These are phyloP conservation scores for Trichosanthes truncata DNA, from an alignment of 306 rosid species.

Conservation along the genomic window DNA sequence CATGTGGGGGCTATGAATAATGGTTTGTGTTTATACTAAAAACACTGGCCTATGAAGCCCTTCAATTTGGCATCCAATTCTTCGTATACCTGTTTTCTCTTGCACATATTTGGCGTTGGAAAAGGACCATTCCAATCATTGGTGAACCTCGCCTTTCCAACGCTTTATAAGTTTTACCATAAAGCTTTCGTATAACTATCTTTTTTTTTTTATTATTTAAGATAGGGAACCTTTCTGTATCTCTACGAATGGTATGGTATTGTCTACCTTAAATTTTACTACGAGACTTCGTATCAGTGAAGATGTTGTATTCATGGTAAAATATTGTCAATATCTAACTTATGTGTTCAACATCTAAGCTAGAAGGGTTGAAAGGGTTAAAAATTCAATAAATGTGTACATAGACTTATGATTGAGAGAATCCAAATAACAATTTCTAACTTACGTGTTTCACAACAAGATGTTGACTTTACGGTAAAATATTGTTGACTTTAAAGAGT, in stretches of 20 bases:
- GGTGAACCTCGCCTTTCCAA: background rate
- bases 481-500: background rate
- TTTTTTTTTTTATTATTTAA: background rate
- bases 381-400: no score
- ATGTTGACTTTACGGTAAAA: no score
- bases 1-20: slow-evolving; percentile 7
- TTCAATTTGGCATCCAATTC: slow-evolving; percentile 4
- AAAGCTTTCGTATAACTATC: background rate
- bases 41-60: background rate
- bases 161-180: background rate
- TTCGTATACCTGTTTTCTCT: background rate
- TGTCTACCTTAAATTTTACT: no score
- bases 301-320: no score
- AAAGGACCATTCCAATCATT: background rate
- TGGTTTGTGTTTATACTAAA: background rate
- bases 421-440: no score
- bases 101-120: background rate
- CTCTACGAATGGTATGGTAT: no score
- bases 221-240: no score
- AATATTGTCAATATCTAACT: no score
- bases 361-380: no score
- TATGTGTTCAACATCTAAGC: no score
- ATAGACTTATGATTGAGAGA: background rate
- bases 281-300: no score
- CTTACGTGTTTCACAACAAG: no score